phyloP scores from a whole-genome alignment of 2,329 filamentous ascomycete genomes.

The Spiromastix sp. region DNA sequence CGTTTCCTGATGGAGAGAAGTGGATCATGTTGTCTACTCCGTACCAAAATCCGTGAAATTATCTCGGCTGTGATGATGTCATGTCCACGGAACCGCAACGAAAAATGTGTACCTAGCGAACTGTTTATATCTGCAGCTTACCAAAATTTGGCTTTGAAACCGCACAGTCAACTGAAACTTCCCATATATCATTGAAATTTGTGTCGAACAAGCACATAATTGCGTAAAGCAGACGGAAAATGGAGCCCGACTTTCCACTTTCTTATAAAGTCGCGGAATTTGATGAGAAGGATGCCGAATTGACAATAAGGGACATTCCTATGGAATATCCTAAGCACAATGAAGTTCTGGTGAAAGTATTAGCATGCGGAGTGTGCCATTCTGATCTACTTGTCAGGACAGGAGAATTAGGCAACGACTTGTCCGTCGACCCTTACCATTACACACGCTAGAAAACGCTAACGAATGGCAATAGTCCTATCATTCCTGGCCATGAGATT shows the following conservation, averaged over 20 bases:
- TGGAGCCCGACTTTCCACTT: conserved; percentile 39
- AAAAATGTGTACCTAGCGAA: too few relatives aligned
- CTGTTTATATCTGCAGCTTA: background rate
- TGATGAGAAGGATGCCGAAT: conserved; percentile 39
- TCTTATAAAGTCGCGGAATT: conserved; percentile 59
- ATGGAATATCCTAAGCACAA: conserved; percentile 46
- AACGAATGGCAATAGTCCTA: conserved; percentile 32
- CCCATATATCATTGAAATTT: background rate
- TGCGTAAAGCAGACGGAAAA: background rate
- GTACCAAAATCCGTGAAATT: background rate
- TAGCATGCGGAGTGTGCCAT: conserved; percentile 63
- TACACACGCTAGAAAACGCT: background rate
- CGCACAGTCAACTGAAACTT: background rate
- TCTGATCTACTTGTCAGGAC: conserved; percentile 43
- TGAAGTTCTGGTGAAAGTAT: conserved; percentile 59
- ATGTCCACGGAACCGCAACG: too few relatives aligned
- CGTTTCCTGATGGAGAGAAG: too few relatives aligned
- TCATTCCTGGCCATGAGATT: conserved; percentile 60
- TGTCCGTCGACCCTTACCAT: conserved; percentile 19
- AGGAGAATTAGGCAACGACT: conserved; percentile 45
- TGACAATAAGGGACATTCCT: conserved; percentile 49
- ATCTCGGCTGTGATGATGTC: conserved; percentile 11
- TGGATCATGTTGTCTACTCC: too few relatives aligned
- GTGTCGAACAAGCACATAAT: too few relatives aligned
- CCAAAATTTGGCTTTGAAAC: background rate